phyloP scores from a whole-genome alignment of 164 flowering plant species.

The Stephania yunnanensis region DNA sequence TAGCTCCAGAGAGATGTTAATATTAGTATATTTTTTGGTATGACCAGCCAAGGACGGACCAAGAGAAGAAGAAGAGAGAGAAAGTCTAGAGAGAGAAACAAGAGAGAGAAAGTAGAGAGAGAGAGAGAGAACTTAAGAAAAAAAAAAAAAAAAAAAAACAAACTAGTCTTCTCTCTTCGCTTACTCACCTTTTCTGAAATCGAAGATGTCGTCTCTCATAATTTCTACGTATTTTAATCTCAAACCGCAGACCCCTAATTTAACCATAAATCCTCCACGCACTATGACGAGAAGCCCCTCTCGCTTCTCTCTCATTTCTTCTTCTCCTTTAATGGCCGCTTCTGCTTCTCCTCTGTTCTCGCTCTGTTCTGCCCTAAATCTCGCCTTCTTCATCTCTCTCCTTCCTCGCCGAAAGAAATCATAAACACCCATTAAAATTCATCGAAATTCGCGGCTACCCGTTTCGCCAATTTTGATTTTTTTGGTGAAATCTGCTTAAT shows the following conservation, averaged over 20 bases:
- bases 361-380: conserved; percentile 3
- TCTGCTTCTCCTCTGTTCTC: not conserved
- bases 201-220: conserved; percentile 22
- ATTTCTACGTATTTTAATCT: conserved; percentile 23
- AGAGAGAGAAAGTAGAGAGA: conserved; percentile 6
- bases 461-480: not conserved
- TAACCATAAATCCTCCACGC: conserved; percentile 17
- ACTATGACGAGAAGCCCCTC: conserved; percentile 6
- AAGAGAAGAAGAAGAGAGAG: conserved; percentile 7
- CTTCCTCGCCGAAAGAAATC: conserved; percentile 2
- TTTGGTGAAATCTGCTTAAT: not conserved
- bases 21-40: not conserved
- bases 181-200: conserved; percentile 15
- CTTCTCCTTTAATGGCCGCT: conserved; percentile 8
- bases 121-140: no score
- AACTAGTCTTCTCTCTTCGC: conserved; percentile 4
- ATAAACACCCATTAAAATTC: not conserved
- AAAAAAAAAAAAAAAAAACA: no score
- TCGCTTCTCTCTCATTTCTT: conserved; percentile 2
- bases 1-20: conserved; percentile 2
- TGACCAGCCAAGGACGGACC: not conserved
- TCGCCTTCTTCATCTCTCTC: not conserved
- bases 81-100: not conserved
- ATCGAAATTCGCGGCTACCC: not conserved
- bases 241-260: conserved; percentile 8